Conservation (phyloP, 164 flowering plant species). For the Euptelea pleiosperma region DNA sequence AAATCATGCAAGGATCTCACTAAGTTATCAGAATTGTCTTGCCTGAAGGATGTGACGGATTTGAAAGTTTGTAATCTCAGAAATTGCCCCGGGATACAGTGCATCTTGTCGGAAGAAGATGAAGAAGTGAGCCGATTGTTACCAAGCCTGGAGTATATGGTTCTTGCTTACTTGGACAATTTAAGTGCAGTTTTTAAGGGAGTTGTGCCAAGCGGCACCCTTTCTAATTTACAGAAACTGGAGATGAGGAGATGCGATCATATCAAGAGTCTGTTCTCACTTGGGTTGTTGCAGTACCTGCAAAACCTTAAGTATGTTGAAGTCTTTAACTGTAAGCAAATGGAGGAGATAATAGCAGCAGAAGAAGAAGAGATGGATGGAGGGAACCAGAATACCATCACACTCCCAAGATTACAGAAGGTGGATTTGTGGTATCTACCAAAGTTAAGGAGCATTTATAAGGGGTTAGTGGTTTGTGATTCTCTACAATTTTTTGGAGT, state of each 20-base stretch:
- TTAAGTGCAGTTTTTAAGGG: not conserved
- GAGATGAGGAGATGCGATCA: not conserved
- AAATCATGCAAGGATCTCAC: constrained; percentile 1
- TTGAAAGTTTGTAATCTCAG: not conserved
- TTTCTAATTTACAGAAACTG: not conserved
- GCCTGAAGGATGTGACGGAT: not conserved
- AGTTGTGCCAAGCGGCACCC: not conserved
- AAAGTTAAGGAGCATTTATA: not conserved
- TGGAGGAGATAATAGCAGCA: constrained; percentile 1
- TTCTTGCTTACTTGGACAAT: not conserved
- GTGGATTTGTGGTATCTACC: not conserved
- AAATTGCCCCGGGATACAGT: constrained; percentile 2
- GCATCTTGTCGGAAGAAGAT: not conserved
- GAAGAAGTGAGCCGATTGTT: no score
- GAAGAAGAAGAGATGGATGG: no score
- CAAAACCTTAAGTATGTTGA: constrained; percentile 6
- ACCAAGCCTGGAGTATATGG: not conserved
- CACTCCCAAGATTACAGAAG: not conserved
- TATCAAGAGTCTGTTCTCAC: constrained; percentile 7
- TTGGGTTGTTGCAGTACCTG: not conserved
- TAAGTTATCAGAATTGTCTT: not conserved
- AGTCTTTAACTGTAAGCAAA: not conserved
- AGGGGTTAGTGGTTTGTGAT: not conserved
- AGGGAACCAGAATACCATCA: not conserved
- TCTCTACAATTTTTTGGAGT: not conserved